Base-by-base conservation (phyloP, 2,329 filamentous ascomycete genomes). In the Graphiopsis chlorocephala region DNA sequence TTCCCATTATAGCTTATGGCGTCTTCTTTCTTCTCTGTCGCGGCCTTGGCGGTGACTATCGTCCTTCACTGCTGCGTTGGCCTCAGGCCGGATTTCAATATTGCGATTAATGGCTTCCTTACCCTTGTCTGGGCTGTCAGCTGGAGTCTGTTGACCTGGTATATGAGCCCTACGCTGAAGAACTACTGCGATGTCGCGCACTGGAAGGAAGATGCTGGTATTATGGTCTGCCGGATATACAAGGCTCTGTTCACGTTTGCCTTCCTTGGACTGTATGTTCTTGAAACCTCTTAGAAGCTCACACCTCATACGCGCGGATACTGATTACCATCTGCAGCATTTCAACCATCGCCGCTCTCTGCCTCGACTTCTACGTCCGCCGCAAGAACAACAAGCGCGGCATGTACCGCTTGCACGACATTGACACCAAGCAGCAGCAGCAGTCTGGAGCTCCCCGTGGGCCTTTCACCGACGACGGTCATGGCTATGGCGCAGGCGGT, bases 211-310 rank as follows among this genome's bases (percentile, higher is more conserved):
- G 78, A 81, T 1, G 79, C 80, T 2, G 86, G 85, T 3, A 80
- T 87, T 63, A 80, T 81, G 73, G 79, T 88, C 55, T 88, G 85
- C 71, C 75, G 82, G 61, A 77, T 81, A 64, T 88, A 87, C 79
- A 88, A 88, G 74, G 81, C 83, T 12, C 75, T 87, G n/a, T 87
- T 86, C 74, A 76, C 81, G 33, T 88, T 88, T 72, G 78, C 80
- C 4, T 70, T 85, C 29, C 67, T 83, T 31, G 84, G 82, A 23
- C 66, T 80, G 72, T 80, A 68, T 63, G 76, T 75, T 65, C 70
- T 59, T 25, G 48, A 53, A 12, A 14, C 11, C 25, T 14, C 29
- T 17, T 25, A 6, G 14, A 11, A 52, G 3, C 6, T 17, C 7
- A 28, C 4, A n/a, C 15, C 5, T 11, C 35, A n/a, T n/a, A 38